Evolutionary conservation across 305 asterid species (phyloP), one percentile per base, ranked within the genome.

Genomic region (Salvia sclarea): DNA sequence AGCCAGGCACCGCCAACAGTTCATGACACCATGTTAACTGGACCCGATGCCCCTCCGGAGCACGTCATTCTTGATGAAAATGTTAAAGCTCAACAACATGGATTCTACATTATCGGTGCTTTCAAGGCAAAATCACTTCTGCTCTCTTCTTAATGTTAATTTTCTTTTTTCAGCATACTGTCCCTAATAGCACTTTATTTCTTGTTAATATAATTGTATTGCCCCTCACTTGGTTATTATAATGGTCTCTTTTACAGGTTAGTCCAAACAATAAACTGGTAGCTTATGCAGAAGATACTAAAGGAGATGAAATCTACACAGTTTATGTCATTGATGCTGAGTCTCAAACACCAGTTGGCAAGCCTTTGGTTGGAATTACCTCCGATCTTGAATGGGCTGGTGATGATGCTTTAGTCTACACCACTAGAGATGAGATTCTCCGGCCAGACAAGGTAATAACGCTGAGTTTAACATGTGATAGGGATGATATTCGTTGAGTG

Each of bases 281-380:
- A 24, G 97, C 98, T 66, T 93, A 90, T 77, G 95, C 98, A 45
- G 95, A 90, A 77, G 98, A 93, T 61, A 88, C 92, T 25, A 88
- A 86, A 75, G 98, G 98, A 74, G 94, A 90, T 82, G 98, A 93
- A 74, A 89, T 85, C 37, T 94, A 85, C 81, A 84, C 93, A 31
- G 82, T 88, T 76, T 74, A 88, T 76, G 79, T 88, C 61, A 87
- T 91, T 62, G 96, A 94, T 80, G 86, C 89, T 18, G 97, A 88
- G 81, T 84, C 98, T 64, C 83, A 58, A 73, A 63, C 78, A 58
- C 91, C 79, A 72, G 86, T 85, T 57, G 97, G 87, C 57, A 75
- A 85, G 74, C 92, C 97, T 72, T 76, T 93, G 73, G 83, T 75
- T 82, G 95, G 87, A 69, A 76, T 85, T 64, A 94, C 95, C 48